phyloP scores from a whole-genome alignment of 345 rosid species.

The Alliaria petiolata region DNA sequence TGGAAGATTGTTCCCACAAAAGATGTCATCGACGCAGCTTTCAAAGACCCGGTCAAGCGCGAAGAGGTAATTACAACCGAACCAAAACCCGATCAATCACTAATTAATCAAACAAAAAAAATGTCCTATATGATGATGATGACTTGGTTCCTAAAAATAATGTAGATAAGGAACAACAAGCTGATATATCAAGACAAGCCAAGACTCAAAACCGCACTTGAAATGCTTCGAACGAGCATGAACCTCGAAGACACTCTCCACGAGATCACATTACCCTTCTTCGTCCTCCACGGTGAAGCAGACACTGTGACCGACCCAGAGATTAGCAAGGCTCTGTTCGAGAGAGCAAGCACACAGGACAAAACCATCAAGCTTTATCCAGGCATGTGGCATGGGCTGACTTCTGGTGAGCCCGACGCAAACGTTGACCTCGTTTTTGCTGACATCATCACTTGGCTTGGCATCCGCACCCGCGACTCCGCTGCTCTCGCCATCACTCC shows the following conservation, averaged over 20 bases:
- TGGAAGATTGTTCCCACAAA: conserved; percentile 96
- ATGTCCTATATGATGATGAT: neutral
- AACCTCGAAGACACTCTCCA: conserved; percentile 64
- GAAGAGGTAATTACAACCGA: too few species aligned
- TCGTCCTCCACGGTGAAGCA: conserved; percentile 91
- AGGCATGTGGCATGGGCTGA: conserved; percentile 94
- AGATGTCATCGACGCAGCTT: conserved; percentile 78
- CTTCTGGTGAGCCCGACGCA: conserved; percentile 78
- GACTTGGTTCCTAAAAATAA: neutral
- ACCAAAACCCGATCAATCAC: neutral
- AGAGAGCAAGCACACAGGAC: conserved; percentile 64
- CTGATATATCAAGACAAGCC: conserved; percentile 96
- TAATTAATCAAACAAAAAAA: conserved; percentile 8
- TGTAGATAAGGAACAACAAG: conserved; percentile 79
- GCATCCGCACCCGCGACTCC: conserved; percentile 36
- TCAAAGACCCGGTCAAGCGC: conserved; percentile 79
- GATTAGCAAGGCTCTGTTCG: conserved; percentile 82
- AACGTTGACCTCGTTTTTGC: conserved; percentile 68
- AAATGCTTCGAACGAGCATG: conserved; percentile 91
- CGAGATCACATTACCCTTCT: conserved; percentile 71
- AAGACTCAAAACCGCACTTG: conserved; percentile 87
- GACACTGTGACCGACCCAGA: conserved; percentile 95
- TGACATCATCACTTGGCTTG: conserved; percentile 74
- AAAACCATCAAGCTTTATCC: conserved; percentile 80
- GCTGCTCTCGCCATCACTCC: conserved; percentile 30